Base-by-base conservation (phyloP, 2,329 filamentous ascomycete genomes). In the Annulohypoxylon truncatum region DNA sequence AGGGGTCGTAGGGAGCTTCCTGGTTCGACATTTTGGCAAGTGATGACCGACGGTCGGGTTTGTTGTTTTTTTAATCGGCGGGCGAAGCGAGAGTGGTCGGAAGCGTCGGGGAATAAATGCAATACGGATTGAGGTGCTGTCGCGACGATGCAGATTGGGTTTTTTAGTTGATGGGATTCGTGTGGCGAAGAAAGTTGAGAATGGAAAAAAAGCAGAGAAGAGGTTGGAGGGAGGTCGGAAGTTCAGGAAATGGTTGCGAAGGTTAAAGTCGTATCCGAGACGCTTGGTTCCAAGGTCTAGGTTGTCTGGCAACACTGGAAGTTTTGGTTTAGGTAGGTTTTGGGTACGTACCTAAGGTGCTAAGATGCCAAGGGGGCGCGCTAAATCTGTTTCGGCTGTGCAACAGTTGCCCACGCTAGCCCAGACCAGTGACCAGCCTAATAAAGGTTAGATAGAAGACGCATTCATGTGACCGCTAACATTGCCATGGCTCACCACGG, bases 1-100 rank as follows among this genome's bases (percentile, higher is more conserved):
- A 96, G 70, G 93, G 93, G 82, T 96, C 93, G 82, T 96, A 96
- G 73, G 92, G 92, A 77, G 85, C 82, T 64, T 86, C 83, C 72
- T 83, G 80, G 76, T 81, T 82, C 73, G 85, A 81, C 85, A 88
- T 88, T 74, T 67, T 82, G 75, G 69, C 68, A 66, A 72, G 44
- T 66, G 46, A 54, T 57, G 44, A 52, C 29, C n/a, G 44, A 48
- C 52, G 53, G 52, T 50, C 50, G 53, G 54, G 31, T 54, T 65
- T 59, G 57, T 31, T 26, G 42, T 40, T 46, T 24, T 13, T 44
- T 46, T 53, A 46, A 24, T 58, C 29, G 40, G 58, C 29, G 26
- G 47, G 46, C 8, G 46, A 57, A 62, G 54, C 44, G 28, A 29
- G 31, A 48, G 51, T 55, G 20, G 51, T 63, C 51, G 59, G 56